A percentile compares a stretch with the other conserved stretches of the same genome.
phyloP scores from a whole-genome alignment of 495 filamentous ascomycete species.

The Venustampulla echinocandica region DNA sequence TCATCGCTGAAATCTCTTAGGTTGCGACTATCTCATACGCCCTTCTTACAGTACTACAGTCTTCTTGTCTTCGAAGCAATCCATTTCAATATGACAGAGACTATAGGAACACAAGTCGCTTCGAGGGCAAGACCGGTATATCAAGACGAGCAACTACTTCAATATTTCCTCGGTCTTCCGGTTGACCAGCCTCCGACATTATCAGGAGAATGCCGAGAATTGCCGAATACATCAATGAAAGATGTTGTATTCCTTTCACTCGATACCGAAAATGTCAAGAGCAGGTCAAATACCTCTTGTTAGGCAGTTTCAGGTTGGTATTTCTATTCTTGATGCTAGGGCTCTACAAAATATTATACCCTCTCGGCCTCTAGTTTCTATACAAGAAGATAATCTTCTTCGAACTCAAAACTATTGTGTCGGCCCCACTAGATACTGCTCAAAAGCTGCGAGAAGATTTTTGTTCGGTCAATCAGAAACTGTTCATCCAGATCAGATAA shows the following conservation, averaged over 20 bases:
- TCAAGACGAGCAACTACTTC: not conserved
- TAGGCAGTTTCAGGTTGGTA: not conserved
- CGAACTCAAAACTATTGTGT: not conserved
- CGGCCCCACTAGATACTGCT: not conserved
- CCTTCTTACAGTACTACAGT: not conserved
- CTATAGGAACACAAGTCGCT: not conserved
- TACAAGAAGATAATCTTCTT: not conserved
- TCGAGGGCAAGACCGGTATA: not conserved
- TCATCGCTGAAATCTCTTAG: not conserved
- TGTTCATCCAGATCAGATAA: not conserved
- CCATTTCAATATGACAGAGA: not conserved
- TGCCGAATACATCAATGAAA: not conserved
- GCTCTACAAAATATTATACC: not conserved
- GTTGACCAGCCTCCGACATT: not conserved
- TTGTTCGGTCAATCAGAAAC: not conserved
- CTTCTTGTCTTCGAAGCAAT: conserved; percentile 1
- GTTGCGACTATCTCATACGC: not conserved
- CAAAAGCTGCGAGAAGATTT: not conserved
- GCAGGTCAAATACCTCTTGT: not conserved
- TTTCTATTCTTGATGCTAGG: not conserved
- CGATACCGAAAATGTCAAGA: not conserved
- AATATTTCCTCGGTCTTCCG: not conserved
- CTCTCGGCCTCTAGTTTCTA: not conserved
- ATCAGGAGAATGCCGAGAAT: not conserved
- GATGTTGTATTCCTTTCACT: not conserved